A percentile compares a stretch with the other conserved stretches of the same genome.
Evolutionary conservation across 768 basidiomycete species (phyloP).

Genomic region (Pulveroboletus sp.): DNA sequence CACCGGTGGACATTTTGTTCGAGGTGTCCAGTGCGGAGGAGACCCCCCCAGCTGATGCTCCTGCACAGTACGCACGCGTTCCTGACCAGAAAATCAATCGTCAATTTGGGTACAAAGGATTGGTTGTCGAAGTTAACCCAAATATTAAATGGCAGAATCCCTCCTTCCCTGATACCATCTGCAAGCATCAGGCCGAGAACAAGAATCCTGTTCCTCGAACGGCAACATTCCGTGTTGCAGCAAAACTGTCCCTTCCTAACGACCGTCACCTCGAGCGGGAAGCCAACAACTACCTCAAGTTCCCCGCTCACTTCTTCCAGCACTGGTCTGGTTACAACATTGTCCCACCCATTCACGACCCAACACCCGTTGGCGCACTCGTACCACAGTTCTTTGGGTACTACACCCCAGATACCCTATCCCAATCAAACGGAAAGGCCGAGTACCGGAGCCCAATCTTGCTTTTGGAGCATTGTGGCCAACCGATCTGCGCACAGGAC

Average conservation of each 20-base stretch:
- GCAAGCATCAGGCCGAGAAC: conserved; percentile 7
- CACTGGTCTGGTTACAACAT: conserved; percentile 27
- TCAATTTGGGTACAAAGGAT: conserved; percentile 3
- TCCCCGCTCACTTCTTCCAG: conserved; percentile 28
- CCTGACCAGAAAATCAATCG: background rate
- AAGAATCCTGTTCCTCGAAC: conserved; percentile 23
- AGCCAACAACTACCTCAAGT: conserved; percentile 24
- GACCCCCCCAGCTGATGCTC: background rate
- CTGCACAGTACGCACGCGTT: background rate
- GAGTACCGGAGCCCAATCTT: conserved; percentile 9
- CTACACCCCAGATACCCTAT: conserved; percentile 38
- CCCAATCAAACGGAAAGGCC: conserved; percentile 2
- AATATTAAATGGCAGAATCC: conserved; percentile 21
- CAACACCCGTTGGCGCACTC: conserved; percentile 47
- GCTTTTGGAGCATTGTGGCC: conserved; percentile 37
- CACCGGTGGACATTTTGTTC: conserved; percentile 4
- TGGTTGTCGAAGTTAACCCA: conserved; percentile 1
- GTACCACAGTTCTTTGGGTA: conserved; percentile 66
- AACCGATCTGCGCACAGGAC: conserved; percentile 21
- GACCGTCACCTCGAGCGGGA: conserved; percentile 36
- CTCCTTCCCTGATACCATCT: conserved; percentile 7
- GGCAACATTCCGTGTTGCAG: conserved; percentile 38
- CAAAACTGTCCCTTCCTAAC: conserved; percentile 38
- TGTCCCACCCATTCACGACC: conserved; percentile 35
- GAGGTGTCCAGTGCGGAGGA: background rate